phyloP scores from a whole-genome alignment of 2,329 filamentous ascomycete genomes.

The Metarhizium anisopliae region DNA sequence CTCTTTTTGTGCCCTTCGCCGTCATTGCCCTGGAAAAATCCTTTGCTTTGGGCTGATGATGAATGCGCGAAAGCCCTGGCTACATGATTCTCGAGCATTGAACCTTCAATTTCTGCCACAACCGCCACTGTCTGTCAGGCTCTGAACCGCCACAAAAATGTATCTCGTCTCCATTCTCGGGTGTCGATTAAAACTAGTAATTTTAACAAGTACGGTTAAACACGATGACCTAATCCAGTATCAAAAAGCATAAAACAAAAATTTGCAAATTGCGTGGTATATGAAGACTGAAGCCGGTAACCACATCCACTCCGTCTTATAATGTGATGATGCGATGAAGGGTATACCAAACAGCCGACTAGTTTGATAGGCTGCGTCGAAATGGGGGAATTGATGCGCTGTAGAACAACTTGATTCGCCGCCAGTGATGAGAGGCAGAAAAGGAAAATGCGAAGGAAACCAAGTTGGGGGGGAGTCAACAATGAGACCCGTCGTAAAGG shows the following conservation, averaged over 20 bases:
- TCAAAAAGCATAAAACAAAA: neutral
- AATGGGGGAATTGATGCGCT: neutral
- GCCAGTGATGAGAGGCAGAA: neutral
- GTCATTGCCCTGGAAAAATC: neutral
- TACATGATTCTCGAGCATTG: neutral
- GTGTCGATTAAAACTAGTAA: neutral
- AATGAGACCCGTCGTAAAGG: conserved; percentile 1
- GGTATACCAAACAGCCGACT: conserved; percentile 17
- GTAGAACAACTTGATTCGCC: neutral
- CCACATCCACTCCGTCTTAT: neutral
- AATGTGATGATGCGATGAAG: conserved; percentile 10
- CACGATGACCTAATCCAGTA: neutral
- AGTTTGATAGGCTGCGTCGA: neutral
- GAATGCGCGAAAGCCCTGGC: neutral
- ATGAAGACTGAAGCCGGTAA: neutral
- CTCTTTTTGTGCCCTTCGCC: neutral
- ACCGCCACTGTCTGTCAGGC: neutral
- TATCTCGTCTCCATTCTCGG: neutral
- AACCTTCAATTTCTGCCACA: neutral
- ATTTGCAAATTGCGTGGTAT: neutral
- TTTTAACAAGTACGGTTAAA: neutral
- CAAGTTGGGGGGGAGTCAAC: neutral
- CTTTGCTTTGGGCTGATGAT: neutral
- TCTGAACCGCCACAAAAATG: neutral
- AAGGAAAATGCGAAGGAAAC: neutral